These are phyloP conservation scores for Fusarium marasasianum DNA, from an alignment of 2,329 filamentous ascomycete species.

Conservation along the genomic window DNA sequence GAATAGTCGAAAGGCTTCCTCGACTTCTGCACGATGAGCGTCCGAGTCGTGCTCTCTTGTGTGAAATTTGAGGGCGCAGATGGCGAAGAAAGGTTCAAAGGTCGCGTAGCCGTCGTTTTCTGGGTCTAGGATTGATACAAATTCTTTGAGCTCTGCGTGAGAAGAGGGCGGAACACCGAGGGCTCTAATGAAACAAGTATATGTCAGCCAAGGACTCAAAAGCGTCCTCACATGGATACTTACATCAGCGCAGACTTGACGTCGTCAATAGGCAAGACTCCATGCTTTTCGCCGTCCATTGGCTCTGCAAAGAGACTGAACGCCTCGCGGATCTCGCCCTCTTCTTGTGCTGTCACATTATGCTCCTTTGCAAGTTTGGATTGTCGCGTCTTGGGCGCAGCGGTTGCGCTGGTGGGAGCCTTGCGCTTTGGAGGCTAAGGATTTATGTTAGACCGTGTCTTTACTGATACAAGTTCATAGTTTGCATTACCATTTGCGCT, in stretches of 20 bases:
- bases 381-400: conserved; percentile 61
- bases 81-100: conserved; percentile 84
- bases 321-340: conserved; percentile 90
- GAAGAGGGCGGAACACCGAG: conserved; percentile 76
- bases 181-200: conserved; percentile 63
- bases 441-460: neutral
- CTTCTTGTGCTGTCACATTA: conserved; percentile 83
- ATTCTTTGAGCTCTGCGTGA: conserved; percentile 75
- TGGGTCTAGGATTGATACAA: conserved; percentile 84
- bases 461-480: fast-evolving
- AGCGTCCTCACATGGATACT: conserved; percentile 39
- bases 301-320: conserved; percentile 83
- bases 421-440: conserved; percentile 65
- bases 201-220: neutral
- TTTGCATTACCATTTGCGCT: conserved; percentile 31
- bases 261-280: conserved; percentile 73
- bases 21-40: conserved; percentile 72
- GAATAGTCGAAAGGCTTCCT: conserved; percentile 85
- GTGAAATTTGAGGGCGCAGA: conserved; percentile 88
- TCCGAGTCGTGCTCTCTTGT: conserved; percentile 62
- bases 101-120: conserved; percentile 79
- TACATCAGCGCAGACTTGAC: conserved; percentile 79
- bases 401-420: conserved; percentile 43
- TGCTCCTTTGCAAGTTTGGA: conserved; percentile 95
- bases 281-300: conserved; percentile 76